Evolutionary conservation across 805 yeast genomes (phyloP).

Genomic region (Wickerhamiella azymoides): DNA sequence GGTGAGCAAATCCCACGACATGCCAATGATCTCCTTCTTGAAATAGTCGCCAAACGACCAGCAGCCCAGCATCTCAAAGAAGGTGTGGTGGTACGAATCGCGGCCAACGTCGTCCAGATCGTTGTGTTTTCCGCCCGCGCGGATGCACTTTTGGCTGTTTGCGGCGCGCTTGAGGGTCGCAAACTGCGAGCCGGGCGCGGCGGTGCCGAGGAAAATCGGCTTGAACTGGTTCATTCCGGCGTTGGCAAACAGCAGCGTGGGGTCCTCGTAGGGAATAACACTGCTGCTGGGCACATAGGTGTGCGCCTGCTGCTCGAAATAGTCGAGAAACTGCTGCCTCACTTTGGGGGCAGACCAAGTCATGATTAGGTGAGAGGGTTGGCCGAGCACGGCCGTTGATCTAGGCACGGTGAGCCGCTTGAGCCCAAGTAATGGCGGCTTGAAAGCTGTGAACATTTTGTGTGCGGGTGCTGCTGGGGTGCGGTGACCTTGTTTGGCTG

Average conservation of each 20-base stretch:
- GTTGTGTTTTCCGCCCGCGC: slow-evolving; percentile 97
- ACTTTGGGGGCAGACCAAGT: slow-evolving; percentile 32
- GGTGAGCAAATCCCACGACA: slow-evolving; percentile 87
- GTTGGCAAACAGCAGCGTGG: slow-evolving; percentile 88
- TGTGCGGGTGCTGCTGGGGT: too few species aligned
- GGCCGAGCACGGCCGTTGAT: neutral
- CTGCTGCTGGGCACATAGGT: slow-evolving; percentile 84
- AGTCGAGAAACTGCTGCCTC: slow-evolving; percentile 76
- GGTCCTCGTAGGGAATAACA: slow-evolving; percentile 95
- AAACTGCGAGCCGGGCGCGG: slow-evolving; percentile 85
- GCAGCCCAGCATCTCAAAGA: slow-evolving; percentile 98
- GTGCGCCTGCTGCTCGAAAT: slow-evolving; percentile 55
- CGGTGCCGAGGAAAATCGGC: slow-evolving; percentile 94
- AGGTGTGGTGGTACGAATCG: slow-evolving; percentile 96
- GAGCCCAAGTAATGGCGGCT: too few species aligned
- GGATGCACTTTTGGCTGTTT: slow-evolving; percentile 94
- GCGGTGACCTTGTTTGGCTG: too few species aligned
- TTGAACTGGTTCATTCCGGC: slow-evolving; percentile 99
- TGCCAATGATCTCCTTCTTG: slow-evolving; percentile 80
- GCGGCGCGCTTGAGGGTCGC: slow-evolving; percentile 74
- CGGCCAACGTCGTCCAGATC: slow-evolving; percentile 97
- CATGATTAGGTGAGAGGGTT: slow-evolving; percentile 10
- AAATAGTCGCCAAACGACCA: slow-evolving; percentile 99
- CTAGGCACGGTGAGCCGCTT: neutral
- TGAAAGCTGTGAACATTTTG: too few species aligned